Conservation (phyloP, 768 basidiomycete genomes). For the Russula olivacea region DNA sequence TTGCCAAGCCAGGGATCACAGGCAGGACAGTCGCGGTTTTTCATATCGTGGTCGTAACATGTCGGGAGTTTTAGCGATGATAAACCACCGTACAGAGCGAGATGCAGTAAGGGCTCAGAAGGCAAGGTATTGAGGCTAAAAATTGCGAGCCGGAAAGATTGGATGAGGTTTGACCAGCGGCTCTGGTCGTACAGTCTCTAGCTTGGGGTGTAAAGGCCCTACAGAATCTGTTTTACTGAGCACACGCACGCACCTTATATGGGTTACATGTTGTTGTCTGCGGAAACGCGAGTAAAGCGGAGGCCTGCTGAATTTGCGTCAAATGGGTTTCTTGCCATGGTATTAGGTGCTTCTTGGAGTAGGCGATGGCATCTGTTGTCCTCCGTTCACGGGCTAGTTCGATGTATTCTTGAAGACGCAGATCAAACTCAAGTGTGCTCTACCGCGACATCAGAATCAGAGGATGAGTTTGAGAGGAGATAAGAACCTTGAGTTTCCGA, state of each 20-base stretch:
- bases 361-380: slow-evolving; percentile 71
- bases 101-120: slow-evolving; percentile 77
- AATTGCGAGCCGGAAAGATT: slow-evolving; percentile 79
- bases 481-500: slow-evolving; percentile 76
- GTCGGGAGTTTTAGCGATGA: slow-evolving; percentile 85
- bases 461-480: slow-evolving; percentile 8
- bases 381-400: slow-evolving; percentile 73
- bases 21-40: slow-evolving; percentile 86
- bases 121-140: slow-evolving; percentile 86
- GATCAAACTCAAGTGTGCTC: slow-evolving; percentile 94
- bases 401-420: slow-evolving; percentile 94
- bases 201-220: slow-evolving; percentile 6
- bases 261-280: slow-evolving; percentile 65
- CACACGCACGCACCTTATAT: slow-evolving; percentile 45
- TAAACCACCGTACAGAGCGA: slow-evolving; percentile 87
- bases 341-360: slow-evolving; percentile 73
- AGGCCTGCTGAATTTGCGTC: slow-evolving; percentile 67
- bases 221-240: neutral
- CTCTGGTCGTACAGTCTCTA: slow-evolving; percentile 78
- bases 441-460: slow-evolving; percentile 32
- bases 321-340: slow-evolving; percentile 81
- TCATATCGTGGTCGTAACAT: slow-evolving; percentile 58
- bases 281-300: slow-evolving; percentile 69
- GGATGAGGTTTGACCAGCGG: slow-evolving; percentile 71
- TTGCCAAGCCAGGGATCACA: slow-evolving; percentile 74